A percentile compares a stretch with the other conserved stretches of the same genome.
Conservation (phyloP, 2,329 filamentous ascomycete species). For the Hypoxylon sp. region DNA sequence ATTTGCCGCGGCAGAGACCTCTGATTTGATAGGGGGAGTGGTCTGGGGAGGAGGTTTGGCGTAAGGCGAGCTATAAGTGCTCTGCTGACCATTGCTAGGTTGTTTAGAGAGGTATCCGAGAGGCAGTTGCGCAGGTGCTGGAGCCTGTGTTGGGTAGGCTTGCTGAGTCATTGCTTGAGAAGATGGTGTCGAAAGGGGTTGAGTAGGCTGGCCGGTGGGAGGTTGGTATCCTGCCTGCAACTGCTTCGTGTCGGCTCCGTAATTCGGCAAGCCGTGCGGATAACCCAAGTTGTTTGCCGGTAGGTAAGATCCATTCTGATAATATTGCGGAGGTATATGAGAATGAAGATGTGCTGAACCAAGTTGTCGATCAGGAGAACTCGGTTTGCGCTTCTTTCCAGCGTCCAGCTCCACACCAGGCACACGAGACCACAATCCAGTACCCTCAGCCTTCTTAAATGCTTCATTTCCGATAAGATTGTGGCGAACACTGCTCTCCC, state of each 20-base stretch:
- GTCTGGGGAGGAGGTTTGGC: conserved; percentile 48
- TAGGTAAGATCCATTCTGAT: conserved; percentile 49
- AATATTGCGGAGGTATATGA: conserved; percentile 50
- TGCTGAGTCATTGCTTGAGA: conserved; percentile 45
- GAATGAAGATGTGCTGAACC: conserved; percentile 49
- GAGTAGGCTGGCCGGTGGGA: conserved; percentile 41
- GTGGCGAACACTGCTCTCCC: conserved; percentile 74
- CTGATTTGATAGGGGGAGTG: conserved; percentile 46
- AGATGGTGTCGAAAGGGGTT: conserved; percentile 39
- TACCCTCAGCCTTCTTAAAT: conserved; percentile 69
- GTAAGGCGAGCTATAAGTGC: conserved; percentile 52
- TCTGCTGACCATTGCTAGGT: conserved; percentile 46
- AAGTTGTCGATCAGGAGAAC: conserved; percentile 62
- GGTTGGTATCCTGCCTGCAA: conserved; percentile 43
- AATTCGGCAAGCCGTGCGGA: conserved; percentile 43
- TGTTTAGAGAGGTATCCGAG: conserved; percentile 47
- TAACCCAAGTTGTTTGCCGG: conserved; percentile 44
- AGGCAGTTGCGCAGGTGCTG: conserved; percentile 50
- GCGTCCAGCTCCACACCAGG: conserved; percentile 70
- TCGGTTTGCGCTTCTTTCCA: conserved; percentile 70
- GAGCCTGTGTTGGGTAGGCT: conserved; percentile 46
- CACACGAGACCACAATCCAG: conserved; percentile 68
- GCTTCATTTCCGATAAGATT: conserved; percentile 73
- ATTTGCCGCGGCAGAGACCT: conserved; percentile 34
- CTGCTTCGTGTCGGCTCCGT: conserved; percentile 44